Evolutionary conservation across 2,329 filamentous ascomycete genomes (phyloP).

Genomic region (Diatrype stigma): DNA sequence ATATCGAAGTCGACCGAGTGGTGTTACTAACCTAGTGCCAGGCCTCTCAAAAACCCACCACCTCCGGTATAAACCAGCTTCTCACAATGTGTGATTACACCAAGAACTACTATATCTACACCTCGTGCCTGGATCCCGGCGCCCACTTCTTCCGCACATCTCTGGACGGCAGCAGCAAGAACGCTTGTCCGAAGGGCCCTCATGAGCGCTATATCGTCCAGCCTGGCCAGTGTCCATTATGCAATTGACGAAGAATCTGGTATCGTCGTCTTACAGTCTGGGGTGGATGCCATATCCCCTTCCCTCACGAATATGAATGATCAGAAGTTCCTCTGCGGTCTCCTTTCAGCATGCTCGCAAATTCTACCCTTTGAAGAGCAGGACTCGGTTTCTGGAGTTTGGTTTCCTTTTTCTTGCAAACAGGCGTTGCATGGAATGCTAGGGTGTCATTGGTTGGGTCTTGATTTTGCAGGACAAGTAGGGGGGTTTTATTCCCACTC

Average conservation of each 20-base stretch:
- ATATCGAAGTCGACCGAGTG: neutral
- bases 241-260: constrained; percentile 16
- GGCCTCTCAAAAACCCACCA: constrained; percentile 4
- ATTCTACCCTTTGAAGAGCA: neutral
- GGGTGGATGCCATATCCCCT: neutral
- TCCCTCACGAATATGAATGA: neutral
- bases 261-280: too few relatives aligned
- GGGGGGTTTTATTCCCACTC: neutral
- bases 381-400: neutral
- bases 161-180: constrained; percentile 59
- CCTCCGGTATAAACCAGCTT: constrained; percentile 4
- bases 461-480: neutral
- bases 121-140: constrained; percentile 63
- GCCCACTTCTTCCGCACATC: constrained; percentile 68
- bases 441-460: neutral
- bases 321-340: too few relatives aligned
- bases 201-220: constrained; percentile 73
- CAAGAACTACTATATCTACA: constrained; percentile 76
- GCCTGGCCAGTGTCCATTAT: constrained; percentile 58
- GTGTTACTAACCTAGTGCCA: constrained; percentile 2
- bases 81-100: constrained; percentile 58
- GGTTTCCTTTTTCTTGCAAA: neutral
- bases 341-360: neutral
- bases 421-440: neutral
- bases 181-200: constrained; percentile 58